Conservation (phyloP, 345 rosid genomes). For the Gossypium raimondii region DNA sequence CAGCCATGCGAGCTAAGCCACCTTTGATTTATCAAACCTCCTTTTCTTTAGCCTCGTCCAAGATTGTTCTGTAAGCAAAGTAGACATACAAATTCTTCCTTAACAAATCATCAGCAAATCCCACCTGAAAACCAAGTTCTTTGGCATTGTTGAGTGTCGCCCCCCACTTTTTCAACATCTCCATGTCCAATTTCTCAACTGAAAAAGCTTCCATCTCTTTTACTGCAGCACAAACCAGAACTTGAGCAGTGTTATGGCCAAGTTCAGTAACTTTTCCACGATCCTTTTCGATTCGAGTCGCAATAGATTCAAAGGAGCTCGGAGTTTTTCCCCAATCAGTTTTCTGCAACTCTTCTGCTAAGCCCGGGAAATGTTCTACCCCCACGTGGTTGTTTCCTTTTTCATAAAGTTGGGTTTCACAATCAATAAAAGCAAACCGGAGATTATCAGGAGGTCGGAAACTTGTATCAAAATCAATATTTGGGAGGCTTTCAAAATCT, state of each 20-base stretch:
- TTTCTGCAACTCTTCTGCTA: background rate
- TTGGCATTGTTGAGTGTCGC: background rate
- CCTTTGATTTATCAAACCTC: too few species aligned
- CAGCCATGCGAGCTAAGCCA: background rate
- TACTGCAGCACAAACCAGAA: background rate
- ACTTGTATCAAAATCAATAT: too few species aligned
- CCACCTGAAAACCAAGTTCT: background rate
- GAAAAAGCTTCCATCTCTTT: background rate
- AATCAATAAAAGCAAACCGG: too few species aligned
- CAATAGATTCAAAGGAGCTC: background rate
- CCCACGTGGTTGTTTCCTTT: too few species aligned
- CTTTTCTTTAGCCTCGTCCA: too few species aligned
- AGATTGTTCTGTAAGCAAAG: background rate
- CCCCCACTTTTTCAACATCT: background rate
- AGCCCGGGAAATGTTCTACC: background rate
- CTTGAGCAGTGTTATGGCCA: too few species aligned
- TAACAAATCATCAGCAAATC: background rate
- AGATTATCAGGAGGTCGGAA: too few species aligned
- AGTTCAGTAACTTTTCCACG: background rate
- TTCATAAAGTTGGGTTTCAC: too few species aligned
- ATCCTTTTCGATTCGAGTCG: background rate
- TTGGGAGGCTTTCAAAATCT: too few species aligned
- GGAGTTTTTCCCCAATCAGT: too few species aligned
- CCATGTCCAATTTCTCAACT: background rate
- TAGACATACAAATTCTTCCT: background rate